These are phyloP conservation scores for Candida krabiensis DNA, from an alignment of 805 yeast genomes.

Conservation along the genomic window DNA sequence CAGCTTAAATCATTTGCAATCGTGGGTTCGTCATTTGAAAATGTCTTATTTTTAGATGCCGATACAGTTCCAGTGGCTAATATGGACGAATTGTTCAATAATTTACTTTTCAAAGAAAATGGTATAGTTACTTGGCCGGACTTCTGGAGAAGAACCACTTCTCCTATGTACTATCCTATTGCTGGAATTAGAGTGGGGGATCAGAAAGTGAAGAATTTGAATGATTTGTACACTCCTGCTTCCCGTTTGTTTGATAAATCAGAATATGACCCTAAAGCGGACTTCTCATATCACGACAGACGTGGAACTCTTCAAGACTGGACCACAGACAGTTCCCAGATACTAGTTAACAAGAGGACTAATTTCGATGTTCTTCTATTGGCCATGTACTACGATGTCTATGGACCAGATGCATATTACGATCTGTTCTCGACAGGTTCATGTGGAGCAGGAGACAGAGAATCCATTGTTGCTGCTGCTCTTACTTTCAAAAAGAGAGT, in stretches of 20 bases:
- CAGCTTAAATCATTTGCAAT: constrained; percentile 40
- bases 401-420: constrained; percentile 42
- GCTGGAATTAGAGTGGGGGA: constrained; percentile 17
- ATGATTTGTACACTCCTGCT: constrained; percentile 12
- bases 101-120: constrained; percentile 44
- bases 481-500: constrained; percentile 37
- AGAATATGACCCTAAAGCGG: not conserved
- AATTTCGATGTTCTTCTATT: constrained; percentile 45
- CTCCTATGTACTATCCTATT: constrained; percentile 53
- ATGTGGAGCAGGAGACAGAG: constrained; percentile 51
- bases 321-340: constrained; percentile 50
- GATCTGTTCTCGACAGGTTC: constrained; percentile 40
- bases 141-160: constrained; percentile 65
- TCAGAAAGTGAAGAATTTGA: constrained; percentile 2
- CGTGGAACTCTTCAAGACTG: constrained; percentile 47
- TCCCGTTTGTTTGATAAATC: not conserved
- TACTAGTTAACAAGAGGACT: constrained; percentile 42
- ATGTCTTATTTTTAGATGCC: constrained; percentile 42
- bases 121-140: constrained; percentile 73
- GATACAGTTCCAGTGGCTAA: constrained; percentile 41
- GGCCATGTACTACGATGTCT: constrained; percentile 46
- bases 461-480: constrained; percentile 50
- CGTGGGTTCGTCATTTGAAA: constrained; percentile 42
- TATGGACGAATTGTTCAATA: constrained; percentile 30
- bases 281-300: constrained; percentile 38